Percentiles rank a stretch among this genome's conserved stretches.
These are phyloP conservation scores for Aspergillus persii DNA, from an alignment of 2,329 filamentous ascomycete species.

Conservation along the genomic window DNA sequence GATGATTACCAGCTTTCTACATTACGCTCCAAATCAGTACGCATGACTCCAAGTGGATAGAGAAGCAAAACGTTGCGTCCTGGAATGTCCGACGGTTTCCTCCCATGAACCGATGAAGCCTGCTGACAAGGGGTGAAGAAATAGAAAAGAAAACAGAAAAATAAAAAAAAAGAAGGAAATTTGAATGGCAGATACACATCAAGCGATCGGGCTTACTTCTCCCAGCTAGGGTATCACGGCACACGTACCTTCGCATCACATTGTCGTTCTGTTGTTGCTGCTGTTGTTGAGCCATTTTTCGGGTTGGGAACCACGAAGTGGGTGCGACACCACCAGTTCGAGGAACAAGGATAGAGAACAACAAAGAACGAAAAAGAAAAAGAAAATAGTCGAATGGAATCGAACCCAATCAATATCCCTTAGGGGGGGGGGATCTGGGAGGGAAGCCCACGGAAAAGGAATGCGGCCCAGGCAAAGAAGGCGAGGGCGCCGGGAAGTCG, in stretches of 20 bases:
- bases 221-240: neutral
- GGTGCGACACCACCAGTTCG: neutral
- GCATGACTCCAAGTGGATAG: neutral
- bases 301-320: neutral
- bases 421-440: neutral
- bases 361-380: no score
- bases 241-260: constrained; percentile 57
- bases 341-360: neutral
- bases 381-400: no score
- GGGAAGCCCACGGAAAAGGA: neutral
- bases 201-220: neutral
- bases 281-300: constrained; percentile 40
- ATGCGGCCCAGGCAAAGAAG: neutral
- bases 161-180: neutral
- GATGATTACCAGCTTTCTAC: constrained; percentile 93
- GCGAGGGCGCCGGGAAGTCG: neutral
- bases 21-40: constrained; percentile 18
- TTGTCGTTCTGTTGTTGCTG: constrained; percentile 32
- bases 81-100: neutral
- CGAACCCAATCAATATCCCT: neutral
- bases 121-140: neutral
- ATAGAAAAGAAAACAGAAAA: neutral
- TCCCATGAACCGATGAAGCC: neutral
- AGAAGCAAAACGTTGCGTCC: neutral
- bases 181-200: neutral